These are phyloP conservation scores for Posidonia australis DNA, from an alignment of 106 monocot species.

Conservation along the genomic window DNA sequence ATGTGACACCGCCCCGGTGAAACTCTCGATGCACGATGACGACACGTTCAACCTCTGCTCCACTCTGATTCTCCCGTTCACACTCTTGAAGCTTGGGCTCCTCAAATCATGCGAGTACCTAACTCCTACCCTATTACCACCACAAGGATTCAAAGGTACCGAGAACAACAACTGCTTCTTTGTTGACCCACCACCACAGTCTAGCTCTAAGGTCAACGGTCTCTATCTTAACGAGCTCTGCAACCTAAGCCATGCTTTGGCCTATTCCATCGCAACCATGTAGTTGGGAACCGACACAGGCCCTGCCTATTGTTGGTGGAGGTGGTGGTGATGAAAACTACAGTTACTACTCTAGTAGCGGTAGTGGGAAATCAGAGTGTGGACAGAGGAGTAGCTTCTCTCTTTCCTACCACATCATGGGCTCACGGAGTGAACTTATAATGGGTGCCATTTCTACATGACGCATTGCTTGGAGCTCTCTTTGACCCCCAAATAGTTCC, in stretches of 20 bases:
- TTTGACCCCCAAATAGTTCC: too few species aligned
- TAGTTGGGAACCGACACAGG: slow-evolving; percentile 55
- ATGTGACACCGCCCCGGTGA: slow-evolving; percentile 65
- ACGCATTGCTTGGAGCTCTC: too few species aligned
- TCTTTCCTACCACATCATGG: slow-evolving; percentile 38
- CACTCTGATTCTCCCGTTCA: slow-evolving; percentile 32
- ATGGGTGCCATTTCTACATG: too few species aligned
- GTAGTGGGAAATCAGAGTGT: slow-evolving; percentile 8
- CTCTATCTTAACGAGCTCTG: slow-evolving; percentile 90
- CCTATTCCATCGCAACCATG: slow-evolving; percentile 96
- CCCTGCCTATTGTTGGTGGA: slow-evolving; percentile 7
- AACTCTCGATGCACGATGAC: slow-evolving; percentile 48
- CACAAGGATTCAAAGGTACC: slow-evolving; percentile 20
- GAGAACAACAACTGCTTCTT: slow-evolving; percentile 81
- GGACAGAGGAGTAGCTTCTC: slow-evolving; percentile 3
- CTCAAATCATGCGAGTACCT: slow-evolving; percentile 31
- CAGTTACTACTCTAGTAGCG: slow-evolving; percentile 10
- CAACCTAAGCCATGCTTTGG: slow-evolving; percentile 65
- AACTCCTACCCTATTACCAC: slow-evolving; percentile 1
- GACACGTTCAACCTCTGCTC: slow-evolving; percentile 68
- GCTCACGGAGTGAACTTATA: slow-evolving; percentile 83
- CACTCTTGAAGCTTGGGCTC: slow-evolving; percentile 81
- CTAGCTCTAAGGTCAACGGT: slow-evolving; percentile 63
- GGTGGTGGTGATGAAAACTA: slow-evolving; percentile 10
- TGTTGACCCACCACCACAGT: slow-evolving; percentile 23